Base-by-base conservation (phyloP, 352 stramenopile genomes). In the Phytophthora gonapodyides region DNA sequence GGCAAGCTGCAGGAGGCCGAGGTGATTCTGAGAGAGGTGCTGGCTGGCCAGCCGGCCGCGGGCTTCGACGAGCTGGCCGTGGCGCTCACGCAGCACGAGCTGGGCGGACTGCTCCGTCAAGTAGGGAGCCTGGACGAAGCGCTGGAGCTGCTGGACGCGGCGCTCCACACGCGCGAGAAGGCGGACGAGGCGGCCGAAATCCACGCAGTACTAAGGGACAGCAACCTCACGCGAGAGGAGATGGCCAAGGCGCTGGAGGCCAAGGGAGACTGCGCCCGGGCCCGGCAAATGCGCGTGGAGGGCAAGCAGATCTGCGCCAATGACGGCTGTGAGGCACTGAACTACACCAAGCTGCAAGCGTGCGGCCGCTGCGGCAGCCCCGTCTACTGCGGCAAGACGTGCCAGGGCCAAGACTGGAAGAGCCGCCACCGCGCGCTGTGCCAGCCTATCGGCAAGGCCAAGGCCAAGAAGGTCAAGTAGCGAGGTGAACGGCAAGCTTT, bases 371-470 rank as follows among this genome's bases (percentile, higher is more conserved):
- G 82, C 64, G 85, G 80, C 47, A 82, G 78, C 56, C 75, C 89
- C 10, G 88, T 84, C 48, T 92, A 92, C 61, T 92, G 82, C 49
- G 54, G 66, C 52, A 88, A 87, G 50, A 56, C 60, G 17, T 92
- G 82, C 31, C 80, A 92, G 56, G 69, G 71, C 34, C 60, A 75
- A 40, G 78, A 92, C 71, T 92, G 82, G 82, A 87, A 88, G 61
- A 71, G 47, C 21, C 80, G 78, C 49, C 82, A 88, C 69, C 77
- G 76, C 37, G 11, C 63, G 13, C 46, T 84, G 6, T 88, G 79
- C 65, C 70, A 81, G 45, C 54, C 63, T 3, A n/a, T 43, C 34
- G 63, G 59, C 49, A 17, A 45, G 6, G 27, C 27, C 27, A 31
- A 31, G 30, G 30, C 47, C 9, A 47, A 63, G 40, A 45, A 16